phyloP scores from a whole-genome alignment of 306 rosid genomes.

The Ormosia semicastrata region DNA sequence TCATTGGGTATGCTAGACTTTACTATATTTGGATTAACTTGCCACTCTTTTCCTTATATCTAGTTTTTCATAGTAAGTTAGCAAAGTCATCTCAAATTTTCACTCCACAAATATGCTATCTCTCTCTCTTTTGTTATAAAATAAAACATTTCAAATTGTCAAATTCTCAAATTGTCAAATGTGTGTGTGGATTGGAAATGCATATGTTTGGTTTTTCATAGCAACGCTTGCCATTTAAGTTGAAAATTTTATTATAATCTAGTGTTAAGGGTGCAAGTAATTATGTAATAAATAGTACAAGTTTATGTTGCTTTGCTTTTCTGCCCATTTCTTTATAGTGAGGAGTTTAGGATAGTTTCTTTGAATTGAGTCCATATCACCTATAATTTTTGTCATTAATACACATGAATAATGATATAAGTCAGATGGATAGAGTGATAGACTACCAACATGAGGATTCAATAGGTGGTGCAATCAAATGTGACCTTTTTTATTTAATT shows the following conservation, averaged over 20 bases:
- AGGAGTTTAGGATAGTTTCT: neutral
- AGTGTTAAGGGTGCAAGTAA: neutral
- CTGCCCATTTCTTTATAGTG: neutral
- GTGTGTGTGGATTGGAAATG: neutral
- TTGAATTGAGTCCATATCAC: neutral
- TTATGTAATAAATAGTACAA: neutral
- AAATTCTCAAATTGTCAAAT: too few species aligned
- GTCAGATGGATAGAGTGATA: neutral
- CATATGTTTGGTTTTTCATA: neutral
- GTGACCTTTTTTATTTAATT: too few species aligned
- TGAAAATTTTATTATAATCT: neutral
- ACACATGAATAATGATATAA: neutral
- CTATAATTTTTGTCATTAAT: neutral
- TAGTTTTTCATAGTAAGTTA: neutral
- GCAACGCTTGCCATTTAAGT: neutral
- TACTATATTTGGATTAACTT: neutral
- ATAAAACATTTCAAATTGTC: too few species aligned
- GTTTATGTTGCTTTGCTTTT: neutral
- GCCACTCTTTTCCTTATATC: neutral
- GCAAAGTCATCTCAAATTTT: neutral
- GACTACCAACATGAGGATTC: neutral
- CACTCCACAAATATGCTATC: neutral
- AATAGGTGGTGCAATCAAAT: neutral
- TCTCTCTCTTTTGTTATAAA: neutral
- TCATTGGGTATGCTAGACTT: neutral